Conservation (phyloP, 805 yeast genomes). For the Cyberlindnera euphorbiiphila region DNA sequence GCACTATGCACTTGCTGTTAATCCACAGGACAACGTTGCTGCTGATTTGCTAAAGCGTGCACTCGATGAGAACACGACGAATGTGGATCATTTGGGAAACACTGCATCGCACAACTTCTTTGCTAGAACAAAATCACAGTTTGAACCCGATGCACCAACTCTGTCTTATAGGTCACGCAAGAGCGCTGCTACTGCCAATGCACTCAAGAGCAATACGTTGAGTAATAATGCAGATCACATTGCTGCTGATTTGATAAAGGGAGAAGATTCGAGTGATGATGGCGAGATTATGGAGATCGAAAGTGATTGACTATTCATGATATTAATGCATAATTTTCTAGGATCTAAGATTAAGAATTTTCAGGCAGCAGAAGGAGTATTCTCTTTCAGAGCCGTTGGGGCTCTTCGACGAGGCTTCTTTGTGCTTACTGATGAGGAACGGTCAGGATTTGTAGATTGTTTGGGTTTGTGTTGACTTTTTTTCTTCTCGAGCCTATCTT, state of each 20-base stretch:
- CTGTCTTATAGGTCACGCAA: conserved; percentile 22
- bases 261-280: conserved; percentile 42
- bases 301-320: conserved; percentile 41
- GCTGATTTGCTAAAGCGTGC: conserved; percentile 79
- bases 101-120: conserved; percentile 26
- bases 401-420: conserved; percentile 4
- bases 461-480: not conserved
- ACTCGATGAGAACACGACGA: conserved; percentile 49
- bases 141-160: conserved; percentile 29
- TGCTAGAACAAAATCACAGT: conserved; percentile 24
- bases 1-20: conserved; percentile 75
- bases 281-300: conserved; percentile 51
- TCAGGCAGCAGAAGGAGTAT: too few species aligned
- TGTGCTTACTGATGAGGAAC: not conserved
- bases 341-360: too few species aligned
- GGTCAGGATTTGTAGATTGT: not conserved
- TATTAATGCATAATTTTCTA: not conserved
- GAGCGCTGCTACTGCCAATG: conserved; percentile 3
- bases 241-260: conserved; percentile 28
- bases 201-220: conserved; percentile 8
- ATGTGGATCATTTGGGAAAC: conserved; percentile 1
- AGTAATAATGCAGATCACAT: conserved; percentile 23
- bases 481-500: not conserved
- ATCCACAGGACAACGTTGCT: conserved; percentile 82
- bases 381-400: conserved; percentile 6